Base-by-base conservation (phyloP, 2,329 filamentous ascomycete genomes). In the Xylaria sp. region DNA sequence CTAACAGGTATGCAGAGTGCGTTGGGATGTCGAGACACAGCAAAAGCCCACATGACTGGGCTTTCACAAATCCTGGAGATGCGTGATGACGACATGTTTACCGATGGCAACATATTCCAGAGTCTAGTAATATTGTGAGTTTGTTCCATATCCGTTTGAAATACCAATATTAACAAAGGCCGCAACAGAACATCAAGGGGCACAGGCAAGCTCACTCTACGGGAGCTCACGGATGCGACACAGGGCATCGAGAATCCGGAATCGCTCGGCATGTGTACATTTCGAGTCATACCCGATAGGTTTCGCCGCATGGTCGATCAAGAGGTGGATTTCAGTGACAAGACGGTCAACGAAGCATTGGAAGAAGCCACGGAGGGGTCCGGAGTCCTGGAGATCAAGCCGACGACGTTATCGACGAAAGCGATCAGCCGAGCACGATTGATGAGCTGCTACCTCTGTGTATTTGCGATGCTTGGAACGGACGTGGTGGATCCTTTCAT, bases 351-450 rank as follows among this genome's bases (percentile, higher is more conserved):
- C 48, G 72, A 74, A 15, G 65, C 64, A 23, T 15, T 73, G 36
- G 69, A 71, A 36, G 65, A 66, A 58, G 68, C 66, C 0, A 60
- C 66, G n/a, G 63, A 58, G 33, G 67, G 61, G 3, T n/a, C 38
- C 5, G 65, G 40, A 13, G 15, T 59, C 3, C 44, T 64, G 28
- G 63, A 66, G 26, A 48, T 62, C 53, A 71, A 71, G 20, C 65
- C 68, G 31, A 66, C 66, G 33, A 64, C 59, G 20, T 28, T 73
- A 40, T 72, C 68, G 66, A 67, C 73, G 23, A 71, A 70, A 44
- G 70, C 72, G 36, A 72, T 73, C 31, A 74, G 73, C 65, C 67
- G 73, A 6, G 72, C 70, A 6, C 68, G 73, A 33, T 57, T 74
- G 28, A 69, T 72, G 69, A 72, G 70, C 67, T 74, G 73, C 54